Conservation (phyloP, 345 rosid species). For the Brassica nigra region DNA sequence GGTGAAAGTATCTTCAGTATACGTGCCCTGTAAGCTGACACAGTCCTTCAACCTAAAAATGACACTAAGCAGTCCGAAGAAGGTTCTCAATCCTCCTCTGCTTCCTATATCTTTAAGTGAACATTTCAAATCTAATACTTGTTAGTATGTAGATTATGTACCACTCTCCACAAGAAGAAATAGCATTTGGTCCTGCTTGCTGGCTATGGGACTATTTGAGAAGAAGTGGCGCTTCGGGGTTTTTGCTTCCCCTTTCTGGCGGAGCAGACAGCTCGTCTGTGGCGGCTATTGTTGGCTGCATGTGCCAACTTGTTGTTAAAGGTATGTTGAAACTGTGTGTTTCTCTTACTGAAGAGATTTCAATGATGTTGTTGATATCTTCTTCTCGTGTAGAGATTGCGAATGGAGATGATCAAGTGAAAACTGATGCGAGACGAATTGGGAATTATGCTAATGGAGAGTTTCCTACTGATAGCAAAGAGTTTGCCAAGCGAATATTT, state of each 20-base stretch:
- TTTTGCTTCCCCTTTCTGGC: constrained; percentile 97
- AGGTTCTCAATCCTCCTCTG: constrained; percentile 49
- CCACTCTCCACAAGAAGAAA: constrained; percentile 94
- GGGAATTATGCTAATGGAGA: constrained; percentile 70
- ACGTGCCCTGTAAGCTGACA: constrained; percentile 69
- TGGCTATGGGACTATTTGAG: constrained; percentile 99
- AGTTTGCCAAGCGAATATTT: constrained; percentile 88
- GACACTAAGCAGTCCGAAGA: constrained; percentile 70
- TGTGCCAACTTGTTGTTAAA: constrained; percentile 97
- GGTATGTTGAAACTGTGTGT: constrained; percentile 44
- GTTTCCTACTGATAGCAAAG: constrained; percentile 87
- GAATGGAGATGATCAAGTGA: constrained; percentile 89
- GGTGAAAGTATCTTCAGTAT: constrained; percentile 61
- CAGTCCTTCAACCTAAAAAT: constrained; percentile 65
- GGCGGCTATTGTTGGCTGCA: constrained; percentile 98
- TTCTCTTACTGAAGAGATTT: constrained; percentile 1
- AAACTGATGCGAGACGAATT: constrained; percentile 84
- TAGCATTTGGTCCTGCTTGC: constrained; percentile 93
- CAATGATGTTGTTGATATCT: neutral
- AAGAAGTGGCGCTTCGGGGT: constrained; percentile 98
- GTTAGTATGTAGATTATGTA: constrained; percentile 56
- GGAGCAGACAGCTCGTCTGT: constrained; percentile 97
- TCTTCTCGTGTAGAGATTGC: constrained; percentile 61
- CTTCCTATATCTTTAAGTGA: constrained; percentile 3
- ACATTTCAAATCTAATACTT: neutral